These are phyloP conservation scores for Magnaporthiopsis incrustans DNA, from an alignment of 2,329 filamentous ascomycete genomes.

Conservation along the genomic window DNA sequence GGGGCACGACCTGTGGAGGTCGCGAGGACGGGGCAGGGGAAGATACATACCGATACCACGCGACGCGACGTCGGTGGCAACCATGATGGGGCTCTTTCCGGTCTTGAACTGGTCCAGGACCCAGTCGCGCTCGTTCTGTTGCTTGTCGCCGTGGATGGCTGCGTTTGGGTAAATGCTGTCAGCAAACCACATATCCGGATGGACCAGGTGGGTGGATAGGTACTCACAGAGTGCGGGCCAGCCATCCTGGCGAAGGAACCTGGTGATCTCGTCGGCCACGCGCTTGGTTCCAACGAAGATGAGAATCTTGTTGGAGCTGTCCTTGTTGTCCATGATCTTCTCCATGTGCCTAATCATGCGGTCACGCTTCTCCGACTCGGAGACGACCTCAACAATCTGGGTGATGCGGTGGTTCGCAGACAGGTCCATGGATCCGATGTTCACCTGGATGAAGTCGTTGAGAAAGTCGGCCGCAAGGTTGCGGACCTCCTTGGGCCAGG, in stretches of 20 bases:
- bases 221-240: conserved; percentile 91
- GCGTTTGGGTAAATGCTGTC: conserved; percentile 20
- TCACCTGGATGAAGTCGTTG: conserved; percentile 96
- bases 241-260: conserved; percentile 93
- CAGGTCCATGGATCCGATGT: conserved; percentile 93
- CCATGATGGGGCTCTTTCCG: conserved; percentile 99
- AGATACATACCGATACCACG: conserved; percentile 99
- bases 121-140: conserved; percentile 99
- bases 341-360: conserved; percentile 96
- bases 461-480: conserved; percentile 86
- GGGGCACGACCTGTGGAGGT: conserved; percentile 21
- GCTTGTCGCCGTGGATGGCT: conserved; percentile 99
- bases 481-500: conserved; percentile 97
- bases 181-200: conserved; percentile 19
- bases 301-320: conserved; percentile 89
- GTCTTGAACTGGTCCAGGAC: conserved; percentile 99
- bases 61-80: conserved; percentile 98
- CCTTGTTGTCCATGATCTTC: conserved; percentile 92
- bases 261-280: conserved; percentile 94
- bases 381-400: conserved; percentile 93
- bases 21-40: conserved; percentile 21
- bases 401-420: conserved; percentile 97
- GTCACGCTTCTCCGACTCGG: conserved; percentile 95
- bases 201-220: conserved; percentile 15
- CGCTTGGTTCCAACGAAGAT: conserved; percentile 94